A percentile compares a stretch with the other conserved stretches of the same genome.
These are phyloP conservation scores for Psilocybe azurescens DNA, from an alignment of 768 basidiomycete species.

Conservation along the genomic window DNA sequence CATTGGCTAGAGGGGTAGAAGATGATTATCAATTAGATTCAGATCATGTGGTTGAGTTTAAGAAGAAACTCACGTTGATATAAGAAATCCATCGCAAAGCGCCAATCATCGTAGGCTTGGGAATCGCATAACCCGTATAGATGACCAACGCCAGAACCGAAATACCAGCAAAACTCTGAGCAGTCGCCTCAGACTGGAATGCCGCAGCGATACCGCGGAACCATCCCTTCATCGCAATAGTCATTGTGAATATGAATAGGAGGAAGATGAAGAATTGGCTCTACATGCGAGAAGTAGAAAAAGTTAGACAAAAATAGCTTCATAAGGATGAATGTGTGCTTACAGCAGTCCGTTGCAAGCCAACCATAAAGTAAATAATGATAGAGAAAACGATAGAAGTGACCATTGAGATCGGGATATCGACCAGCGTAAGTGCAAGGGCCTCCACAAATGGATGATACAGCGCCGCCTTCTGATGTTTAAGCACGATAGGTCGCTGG, in stretches of 20 bases:
- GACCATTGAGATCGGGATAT: conserved; percentile 57
- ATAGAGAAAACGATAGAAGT: conserved; percentile 50
- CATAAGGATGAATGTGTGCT: background rate
- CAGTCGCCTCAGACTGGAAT: conserved; percentile 63
- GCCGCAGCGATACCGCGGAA: conserved; percentile 74
- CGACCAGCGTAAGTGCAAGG: conserved; percentile 63
- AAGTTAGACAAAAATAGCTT: background rate
- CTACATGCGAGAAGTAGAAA: background rate
- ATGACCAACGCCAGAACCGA: conserved; percentile 34
- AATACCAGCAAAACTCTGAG: conserved; percentile 63
- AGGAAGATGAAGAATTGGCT: conserved; percentile 67
- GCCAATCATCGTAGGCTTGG: conserved; percentile 68
- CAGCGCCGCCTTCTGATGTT: conserved; percentile 64
- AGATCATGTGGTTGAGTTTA: too few species aligned
- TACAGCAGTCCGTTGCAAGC: conserved; percentile 53
- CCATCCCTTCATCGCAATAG: conserved; percentile 75
- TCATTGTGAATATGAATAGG: conserved; percentile 60
- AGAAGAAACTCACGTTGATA: conserved; percentile 22
- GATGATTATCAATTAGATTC: too few species aligned
- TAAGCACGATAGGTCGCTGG: conserved; percentile 64
- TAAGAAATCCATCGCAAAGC: conserved; percentile 72
- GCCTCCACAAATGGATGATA: conserved; percentile 48
- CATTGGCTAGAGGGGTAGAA: conserved; percentile 29
- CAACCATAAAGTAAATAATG: conserved; percentile 67
- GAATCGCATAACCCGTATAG: conserved; percentile 58